Evolutionary conservation across 1,284 basidiomycete genomes (phyloP), one percentile per base, ranked within the genome.

Genomic region (Trichosporon ovoides): DNA sequence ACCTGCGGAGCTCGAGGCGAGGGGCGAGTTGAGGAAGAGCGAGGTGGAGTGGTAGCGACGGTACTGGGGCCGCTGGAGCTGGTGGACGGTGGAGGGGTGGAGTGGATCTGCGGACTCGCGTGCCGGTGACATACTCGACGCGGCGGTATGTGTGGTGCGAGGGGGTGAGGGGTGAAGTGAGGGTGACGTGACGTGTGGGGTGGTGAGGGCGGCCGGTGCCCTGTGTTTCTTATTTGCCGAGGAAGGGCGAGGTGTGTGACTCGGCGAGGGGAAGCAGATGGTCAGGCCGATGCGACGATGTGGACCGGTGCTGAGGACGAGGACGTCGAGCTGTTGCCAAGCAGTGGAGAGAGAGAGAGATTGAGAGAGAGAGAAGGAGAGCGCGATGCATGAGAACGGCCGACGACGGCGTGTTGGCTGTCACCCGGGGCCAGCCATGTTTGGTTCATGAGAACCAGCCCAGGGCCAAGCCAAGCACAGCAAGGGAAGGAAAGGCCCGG

Each of bases 261-360:
- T 13, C 14, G 49, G 37, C 28, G 20, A 28, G 2, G 18, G 19
- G 13, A 75, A 66, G 31, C 66, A 65, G 38, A 58, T 57, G 9
- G 66, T 68, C 50, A 71, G 81, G 11, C 74, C 82, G 7, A 79
- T 80, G 46, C 81, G 79, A 35, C n/a, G 80, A 78, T 37, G 72
- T 86, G 52, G 81, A 86, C n/a, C n/a, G n/a, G n/a, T n/a, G n/a
- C n/a, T n/a, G n/a, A n/a, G n/a, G n/a, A n/a, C n/a, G n/a, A n/a
- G n/a, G n/a, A n/a, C n/a, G n/a, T n/a, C n/a, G n/a, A n/a, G n/a
- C n/a, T n/a, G n/a, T n/a, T n/a, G n/a, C n/a, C n/a, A n/a, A n/a
- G n/a, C n/a, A n/a, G n/a, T n/a, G n/a, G n/a, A n/a, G n/a, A n/a
- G n/a, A n/a, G n/a, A n/a, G n/a, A n/a, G n/a, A n/a, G n/a, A n/a